Conservation (phyloP, 306 rosid genomes). For the Prinsepia uniflora region DNA sequence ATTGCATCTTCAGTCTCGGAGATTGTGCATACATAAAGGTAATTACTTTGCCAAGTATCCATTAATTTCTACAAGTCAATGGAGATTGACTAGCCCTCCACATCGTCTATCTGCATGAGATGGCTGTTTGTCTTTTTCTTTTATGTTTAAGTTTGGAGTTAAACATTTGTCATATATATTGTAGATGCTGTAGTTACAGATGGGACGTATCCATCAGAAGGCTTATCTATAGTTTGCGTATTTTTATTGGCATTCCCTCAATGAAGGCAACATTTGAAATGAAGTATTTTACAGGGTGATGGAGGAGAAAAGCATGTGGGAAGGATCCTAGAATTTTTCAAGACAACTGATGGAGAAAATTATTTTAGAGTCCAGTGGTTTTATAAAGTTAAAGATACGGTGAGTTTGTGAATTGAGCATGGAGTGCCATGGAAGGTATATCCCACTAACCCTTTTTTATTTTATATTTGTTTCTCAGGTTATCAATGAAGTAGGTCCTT, state of each 20-base stretch:
- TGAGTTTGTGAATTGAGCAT: constrained; percentile 36
- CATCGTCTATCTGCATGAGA: not conserved
- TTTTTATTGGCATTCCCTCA: not conserved
- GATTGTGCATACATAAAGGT: constrained; percentile 83
- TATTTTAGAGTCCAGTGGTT: constrained; percentile 95
- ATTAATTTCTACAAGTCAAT: not conserved
- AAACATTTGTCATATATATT: not conserved
- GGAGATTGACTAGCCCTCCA: not conserved
- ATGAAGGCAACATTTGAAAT: constrained; percentile 22
- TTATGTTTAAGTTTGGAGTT: not conserved
- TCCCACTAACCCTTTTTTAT: constrained; percentile 17
- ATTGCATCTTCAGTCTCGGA: constrained; percentile 59
- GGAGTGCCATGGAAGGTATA: constrained; percentile 11
- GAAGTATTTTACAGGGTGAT: constrained; percentile 62
- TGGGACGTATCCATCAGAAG: not conserved
- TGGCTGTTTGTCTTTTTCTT: not conserved
- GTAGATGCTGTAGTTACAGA: not conserved
- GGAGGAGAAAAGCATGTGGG: constrained; percentile 59
- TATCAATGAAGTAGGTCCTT: constrained; percentile 57
- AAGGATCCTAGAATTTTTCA: constrained; percentile 79
- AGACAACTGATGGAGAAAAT: constrained; percentile 53
- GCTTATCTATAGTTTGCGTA: constrained; percentile 3
- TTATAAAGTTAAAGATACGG: constrained; percentile 88
- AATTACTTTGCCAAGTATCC: constrained; percentile 21
- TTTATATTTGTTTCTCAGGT: constrained; percentile 49